A percentile compares a stretch with the other conserved stretches of the same genome.
Conservation (phyloP, 2,329 filamentous ascomycete species). For the Nothomitra cinnamomea region DNA sequence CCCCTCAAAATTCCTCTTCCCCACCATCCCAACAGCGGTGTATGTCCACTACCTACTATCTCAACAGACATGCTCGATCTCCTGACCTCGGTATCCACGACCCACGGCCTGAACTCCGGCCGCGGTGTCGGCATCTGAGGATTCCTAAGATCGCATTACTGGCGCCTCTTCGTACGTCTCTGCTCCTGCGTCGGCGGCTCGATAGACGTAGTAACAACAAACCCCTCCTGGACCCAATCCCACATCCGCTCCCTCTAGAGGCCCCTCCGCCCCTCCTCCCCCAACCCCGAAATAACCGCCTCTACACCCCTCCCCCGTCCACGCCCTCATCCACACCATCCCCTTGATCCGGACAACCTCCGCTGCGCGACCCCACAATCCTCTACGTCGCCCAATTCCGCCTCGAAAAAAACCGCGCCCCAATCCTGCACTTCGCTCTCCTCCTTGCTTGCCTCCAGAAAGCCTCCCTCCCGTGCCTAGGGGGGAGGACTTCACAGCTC, state of each 20-base stretch:
- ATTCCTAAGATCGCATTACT: slow-evolving; percentile 61
- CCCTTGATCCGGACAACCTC: slow-evolving; percentile 48
- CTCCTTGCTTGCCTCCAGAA: slow-evolving; percentile 38
- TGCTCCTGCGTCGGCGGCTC: slow-evolving; percentile 72
- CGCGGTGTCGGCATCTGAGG: slow-evolving; percentile 58
- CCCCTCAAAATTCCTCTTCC: slow-evolving; percentile 68
- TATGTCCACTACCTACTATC: slow-evolving; percentile 97
- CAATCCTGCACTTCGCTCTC: slow-evolving; percentile 68
- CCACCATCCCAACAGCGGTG: slow-evolving; percentile 62
- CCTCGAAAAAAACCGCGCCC: slow-evolving; percentile 86
- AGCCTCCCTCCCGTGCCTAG: slow-evolving; percentile 17
- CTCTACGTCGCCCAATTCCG: slow-evolving; percentile 96
- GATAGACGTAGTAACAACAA: slow-evolving; percentile 92
- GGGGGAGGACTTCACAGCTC: too few relatives aligned
- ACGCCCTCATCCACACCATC: slow-evolving; percentile 64
- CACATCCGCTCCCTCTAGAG: slow-evolving; percentile 75
- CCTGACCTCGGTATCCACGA: slow-evolving; percentile 52
- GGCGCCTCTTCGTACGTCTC: slow-evolving; percentile 64
- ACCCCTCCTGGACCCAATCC: slow-evolving; percentile 81
- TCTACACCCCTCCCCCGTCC: slow-evolving; percentile 29
- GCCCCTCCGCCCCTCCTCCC: slow-evolving; percentile 22
- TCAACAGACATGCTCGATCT: slow-evolving; percentile 93
- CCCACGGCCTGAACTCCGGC: slow-evolving; percentile 67
- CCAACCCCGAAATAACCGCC: too few relatives aligned
- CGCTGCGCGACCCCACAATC: slow-evolving; percentile 52